Evolutionary conservation across 352 stramenopile species (phyloP).

Genomic region (Phytophthora chlamydospora): DNA sequence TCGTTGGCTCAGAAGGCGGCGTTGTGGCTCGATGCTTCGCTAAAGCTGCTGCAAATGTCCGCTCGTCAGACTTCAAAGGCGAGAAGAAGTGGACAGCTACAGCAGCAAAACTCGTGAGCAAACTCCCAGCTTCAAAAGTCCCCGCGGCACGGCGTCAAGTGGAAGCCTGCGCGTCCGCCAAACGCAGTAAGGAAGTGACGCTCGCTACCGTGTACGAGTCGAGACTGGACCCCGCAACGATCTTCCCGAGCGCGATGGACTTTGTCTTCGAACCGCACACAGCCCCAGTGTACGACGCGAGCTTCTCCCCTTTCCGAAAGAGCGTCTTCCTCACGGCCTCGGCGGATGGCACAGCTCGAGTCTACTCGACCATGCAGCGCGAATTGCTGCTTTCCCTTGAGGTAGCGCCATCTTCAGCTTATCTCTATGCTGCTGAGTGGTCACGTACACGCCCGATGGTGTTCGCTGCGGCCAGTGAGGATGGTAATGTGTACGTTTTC

Average conservation of each 20-base stretch:
- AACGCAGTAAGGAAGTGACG: constrained; percentile 72
- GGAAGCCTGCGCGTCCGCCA: constrained; percentile 63
- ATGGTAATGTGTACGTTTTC: constrained; percentile 79
- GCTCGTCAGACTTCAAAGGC: constrained; percentile 67
- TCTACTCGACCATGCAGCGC: constrained; percentile 75
- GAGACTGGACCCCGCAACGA: constrained; percentile 56
- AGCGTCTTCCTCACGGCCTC: constrained; percentile 81
- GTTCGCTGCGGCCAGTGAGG: constrained; percentile 72
- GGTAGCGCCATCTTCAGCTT: constrained; percentile 65
- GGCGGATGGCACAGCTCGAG: constrained; percentile 76
- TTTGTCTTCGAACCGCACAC: constrained; percentile 79
- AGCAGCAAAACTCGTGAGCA: constrained; percentile 63
- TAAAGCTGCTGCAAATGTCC: constrained; percentile 46
- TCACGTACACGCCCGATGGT: constrained; percentile 78
- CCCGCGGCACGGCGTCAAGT: constrained; percentile 67
- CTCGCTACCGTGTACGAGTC: constrained; percentile 78
- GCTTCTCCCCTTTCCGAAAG: constrained; percentile 87
- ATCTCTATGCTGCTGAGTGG: constrained; percentile 80
- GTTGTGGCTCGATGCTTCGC: constrained; percentile 69
- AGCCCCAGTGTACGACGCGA: constrained; percentile 79
- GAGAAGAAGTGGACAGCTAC: constrained; percentile 85
- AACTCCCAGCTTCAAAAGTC: constrained; percentile 50
- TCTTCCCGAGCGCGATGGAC: constrained; percentile 76
- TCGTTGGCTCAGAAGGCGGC: constrained; percentile 80
- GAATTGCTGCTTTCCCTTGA: constrained; percentile 70